phyloP scores from a whole-genome alignment of 257 asterid species.

The Rubia yunnanensis region DNA sequence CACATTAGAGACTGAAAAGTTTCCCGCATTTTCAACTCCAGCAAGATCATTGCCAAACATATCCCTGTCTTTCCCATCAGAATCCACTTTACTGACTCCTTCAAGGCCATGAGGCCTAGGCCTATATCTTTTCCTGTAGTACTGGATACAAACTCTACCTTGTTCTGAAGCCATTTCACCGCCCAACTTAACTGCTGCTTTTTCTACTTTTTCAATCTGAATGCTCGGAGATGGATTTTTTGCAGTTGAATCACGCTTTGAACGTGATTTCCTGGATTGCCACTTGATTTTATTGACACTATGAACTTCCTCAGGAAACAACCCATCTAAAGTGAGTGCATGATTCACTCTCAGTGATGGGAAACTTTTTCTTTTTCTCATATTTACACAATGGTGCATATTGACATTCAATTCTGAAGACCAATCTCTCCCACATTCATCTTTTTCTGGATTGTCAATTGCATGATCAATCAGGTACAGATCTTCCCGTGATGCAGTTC shows the following conservation, averaged over 20 bases:
- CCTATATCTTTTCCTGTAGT: constrained; percentile 63
- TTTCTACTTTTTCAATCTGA: constrained; percentile 20
- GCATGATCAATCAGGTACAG: constrained; percentile 64
- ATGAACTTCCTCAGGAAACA: constrained; percentile 35
- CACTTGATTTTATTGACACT: constrained; percentile 41
- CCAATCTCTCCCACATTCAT: constrained; percentile 54
- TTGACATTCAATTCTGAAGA: constrained; percentile 60
- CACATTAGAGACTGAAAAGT: constrained; percentile 12
- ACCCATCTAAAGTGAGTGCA: constrained; percentile 49
- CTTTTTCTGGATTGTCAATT: constrained; percentile 50
- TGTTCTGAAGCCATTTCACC: constrained; percentile 21
- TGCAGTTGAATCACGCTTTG: constrained; percentile 38
- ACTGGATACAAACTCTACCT: constrained; percentile 44
- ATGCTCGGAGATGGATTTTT: constrained; percentile 21
- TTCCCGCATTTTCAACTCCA: constrained; percentile 22
- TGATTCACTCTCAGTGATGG: constrained; percentile 46
- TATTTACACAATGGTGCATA: constrained; percentile 57
- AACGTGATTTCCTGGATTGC: constrained; percentile 73
- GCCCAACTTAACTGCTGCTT: constrained; percentile 20
- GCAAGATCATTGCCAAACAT: not conserved
- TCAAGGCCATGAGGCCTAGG: constrained; percentile 20
- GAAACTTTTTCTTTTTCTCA: constrained; percentile 46
- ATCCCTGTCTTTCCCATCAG: constrained; percentile 10
- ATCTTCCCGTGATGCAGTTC: constrained; percentile 55
- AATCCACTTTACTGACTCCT: constrained; percentile 18